Evolutionary conservation across 2,329 filamentous ascomycete genomes (phyloP), one percentile per base, ranked within the genome.

Genomic region (Apiospora sp.): DNA sequence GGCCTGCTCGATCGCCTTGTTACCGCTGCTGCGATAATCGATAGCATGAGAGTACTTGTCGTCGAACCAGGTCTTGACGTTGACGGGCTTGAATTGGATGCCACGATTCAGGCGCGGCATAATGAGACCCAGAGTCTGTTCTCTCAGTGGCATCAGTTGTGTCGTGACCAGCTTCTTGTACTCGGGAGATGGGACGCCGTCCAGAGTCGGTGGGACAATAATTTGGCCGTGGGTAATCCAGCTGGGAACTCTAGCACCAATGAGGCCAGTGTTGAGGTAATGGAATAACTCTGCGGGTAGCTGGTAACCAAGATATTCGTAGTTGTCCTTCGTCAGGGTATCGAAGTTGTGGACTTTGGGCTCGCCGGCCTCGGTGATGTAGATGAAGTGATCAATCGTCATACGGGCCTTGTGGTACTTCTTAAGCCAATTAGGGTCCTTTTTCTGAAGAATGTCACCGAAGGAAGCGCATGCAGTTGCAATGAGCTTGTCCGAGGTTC

Each of bases 271-370:
- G 73, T 94, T 95, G 69, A 98, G 87, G 81, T 98, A 98, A 82
- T 94, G 93, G 81, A 96, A 95, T 24, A 98, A 87, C 82, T 99
- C 96, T 54, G 95, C 91, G 0, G 96, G 95, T 6, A 99, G 87
- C 73, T 95, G 93, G 73, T 97, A 90, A n/a, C 95, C 95, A 74
- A 98, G 90, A 80, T 98, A 95, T 79, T 96, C 92, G 80, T 97
- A 94, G 76, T 96, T 92, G 80, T 98, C 95, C 67, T 89, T 89
- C 2, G 96, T 95, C 27, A 95, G 89, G 71, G 90, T 87, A 10
- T 94, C 92, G 71, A 87, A 89, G 77, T 95, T 92, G 77, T 94
- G 87, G 22, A 95, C 92, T 73, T 90, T 89, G 69, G 98, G 89
- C 78, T 92, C 91, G 54, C 96, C 96, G n/a, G 90, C 90, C 71